These are phyloP conservation scores for Boletellus ananiceps DNA, from an alignment of 768 basidiomycete genomes.

Conservation along the genomic window DNA sequence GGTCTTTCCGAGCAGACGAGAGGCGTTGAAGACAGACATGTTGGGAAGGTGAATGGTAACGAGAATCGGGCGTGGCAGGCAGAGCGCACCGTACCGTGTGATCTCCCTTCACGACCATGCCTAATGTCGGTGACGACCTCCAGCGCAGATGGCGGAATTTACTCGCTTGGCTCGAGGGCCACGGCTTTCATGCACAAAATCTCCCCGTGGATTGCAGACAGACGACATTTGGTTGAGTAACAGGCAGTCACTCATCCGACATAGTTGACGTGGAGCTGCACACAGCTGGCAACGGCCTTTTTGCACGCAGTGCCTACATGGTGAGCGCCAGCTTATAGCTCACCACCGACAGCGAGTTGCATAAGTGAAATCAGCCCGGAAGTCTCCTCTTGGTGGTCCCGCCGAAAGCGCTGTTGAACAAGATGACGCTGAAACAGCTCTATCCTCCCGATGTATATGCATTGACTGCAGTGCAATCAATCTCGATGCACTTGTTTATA, in stretches of 20 bases:
- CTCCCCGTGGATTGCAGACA: constrained; percentile 50
- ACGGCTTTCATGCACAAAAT: constrained; percentile 42
- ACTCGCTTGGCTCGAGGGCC: constrained; percentile 47
- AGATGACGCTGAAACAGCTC: constrained; percentile 54
- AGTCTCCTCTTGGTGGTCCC: constrained; percentile 68
- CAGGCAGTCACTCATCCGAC: constrained; percentile 2
- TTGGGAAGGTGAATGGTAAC: constrained; percentile 7
- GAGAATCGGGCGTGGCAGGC: too few relatives aligned
- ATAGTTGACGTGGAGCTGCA: constrained; percentile 2
- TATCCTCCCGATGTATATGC: constrained; percentile 41
- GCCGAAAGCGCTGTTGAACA: constrained; percentile 64
- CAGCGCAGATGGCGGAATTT: constrained; percentile 42
- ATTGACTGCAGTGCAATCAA: constrained; percentile 65
- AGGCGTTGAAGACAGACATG: constrained; percentile 81
- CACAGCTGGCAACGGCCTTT: constrained; percentile 66
- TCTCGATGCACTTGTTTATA: constrained; percentile 76
- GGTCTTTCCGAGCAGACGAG: constrained; percentile 77
- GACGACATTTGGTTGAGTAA: constrained; percentile 45
- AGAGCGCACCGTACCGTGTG: too few relatives aligned
- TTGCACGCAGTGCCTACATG: constrained; percentile 40
- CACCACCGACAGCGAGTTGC: not conserved
- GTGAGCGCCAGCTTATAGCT: constrained; percentile 30
- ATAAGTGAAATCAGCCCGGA: constrained; percentile 39
- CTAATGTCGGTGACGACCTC: not conserved
- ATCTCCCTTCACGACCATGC: not conserved